Evolutionary conservation across 2,329 filamentous ascomycete species (phyloP), one percentile per base, ranked within the genome.

Genomic region (Nannizzia gypsea): DNA sequence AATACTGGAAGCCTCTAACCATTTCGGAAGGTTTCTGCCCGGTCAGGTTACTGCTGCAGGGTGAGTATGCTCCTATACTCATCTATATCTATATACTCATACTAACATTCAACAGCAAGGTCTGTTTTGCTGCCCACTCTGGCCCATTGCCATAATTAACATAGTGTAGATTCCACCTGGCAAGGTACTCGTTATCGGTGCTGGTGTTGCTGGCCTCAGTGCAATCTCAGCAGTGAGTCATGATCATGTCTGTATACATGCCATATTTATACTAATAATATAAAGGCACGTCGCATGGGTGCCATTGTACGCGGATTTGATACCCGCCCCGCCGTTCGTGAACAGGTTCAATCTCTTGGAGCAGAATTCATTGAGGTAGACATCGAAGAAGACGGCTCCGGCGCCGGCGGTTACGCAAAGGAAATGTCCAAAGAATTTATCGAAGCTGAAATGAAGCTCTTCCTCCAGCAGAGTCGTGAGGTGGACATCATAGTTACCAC

Each of bases 391-490:
- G 89, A 93, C 62, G 90, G 90, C 1, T 84, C 87, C 11, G 90
- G 89, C 1, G 84, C 87, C 6, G 90, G 90, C 28, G 90, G 90
- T 15, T 96, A 96, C 68, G 89, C 89, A 58, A 95, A 95, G 69
- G 89, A 91, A 69, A 95, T 95, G 90, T 93, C 89, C 59, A 90
- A 92, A 68, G 90, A 92, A 65, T 96, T 95, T 68, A 90, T 93
- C 70, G 89, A 90, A 62, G 90, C 90, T 4, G 89, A 96, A 72
- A 95, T 95, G 89, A 91, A 89, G 71, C 80, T 96, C 0, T 96
- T 96, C 74, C 84, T 88, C 70, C 87, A 93, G 66, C 90, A 95
- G 71, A 88, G 87, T 63, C 82, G 83, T 61, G 90, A 96, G 42
- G 89, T 95, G 57, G 90, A 96, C 72, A 95, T 96, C 64, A 88